Evolutionary conservation across 805 yeast species (phyloP), one percentile per base, ranked within the genome.

Genomic region (Lachancea cidri): DNA sequence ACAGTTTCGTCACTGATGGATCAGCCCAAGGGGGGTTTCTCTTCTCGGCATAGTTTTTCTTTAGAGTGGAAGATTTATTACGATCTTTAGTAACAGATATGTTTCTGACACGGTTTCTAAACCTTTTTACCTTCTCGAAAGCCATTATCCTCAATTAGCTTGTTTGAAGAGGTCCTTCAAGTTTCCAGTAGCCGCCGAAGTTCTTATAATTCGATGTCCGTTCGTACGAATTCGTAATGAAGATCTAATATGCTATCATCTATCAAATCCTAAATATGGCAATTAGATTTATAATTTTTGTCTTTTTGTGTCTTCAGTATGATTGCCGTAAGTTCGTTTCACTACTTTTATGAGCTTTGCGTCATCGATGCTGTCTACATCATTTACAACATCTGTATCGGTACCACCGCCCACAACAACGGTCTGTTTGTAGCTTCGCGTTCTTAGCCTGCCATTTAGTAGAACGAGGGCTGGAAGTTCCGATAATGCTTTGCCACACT

Each of bases 371-470:
- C 36, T 36, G 3, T 48, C 49, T 4, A 43, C 36, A 31, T 55
- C 62, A 18, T 56, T 46, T 13, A 57, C 57, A 6, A 54, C 55
- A 36, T 56, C 63, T 15, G 60, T 57, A 15, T 62, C 60, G 13
- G 51, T 65, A 42, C 66, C 72, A 14, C 72, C 74, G 8, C 81
- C 88, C 2, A 76, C 59, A 39, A 66, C 70, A 3, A 83, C 66
- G 0, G 85, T 80, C 58, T 89, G 96, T 55, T 88, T 89, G 55
- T 83, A 82, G 45, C 89, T 78, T 53, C 77, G 76, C 20, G 73
- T 66, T 46, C 96, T 73, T 52, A 89, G 66, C 49, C 87, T 68
- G 1, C 96, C 96, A 49, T 76, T 83, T 25, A 83, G 65, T 35
- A 88, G 68, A 0, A 76, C 93, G 17, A 74, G 70, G 19, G 77